Base-by-base conservation (phyloP, 106 monocot genomes). In the Allium cepa region DNA sequence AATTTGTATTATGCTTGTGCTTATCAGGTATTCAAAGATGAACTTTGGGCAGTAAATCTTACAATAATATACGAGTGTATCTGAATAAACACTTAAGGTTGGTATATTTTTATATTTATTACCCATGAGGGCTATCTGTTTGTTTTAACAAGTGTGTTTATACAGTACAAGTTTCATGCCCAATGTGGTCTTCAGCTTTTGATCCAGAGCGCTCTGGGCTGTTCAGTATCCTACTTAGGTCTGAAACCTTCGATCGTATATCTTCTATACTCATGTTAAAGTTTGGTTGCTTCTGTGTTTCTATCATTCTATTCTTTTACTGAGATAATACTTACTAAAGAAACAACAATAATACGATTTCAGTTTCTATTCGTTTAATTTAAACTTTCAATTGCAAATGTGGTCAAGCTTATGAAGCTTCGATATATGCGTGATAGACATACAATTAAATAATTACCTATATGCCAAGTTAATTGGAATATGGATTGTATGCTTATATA, bases 1-100 rank as follows among this genome's bases (percentile, higher is more conserved):
- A 53, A 50, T 66, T 18, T 50, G 7, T 66, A 10, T 17, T 0
- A 8, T 67, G 15, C 68, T 47, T 14, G 36, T 75, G 18, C 55
- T 13, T 57, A 55, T 50, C 78, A 90, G 85, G 74, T 90, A 89
- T 57, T 89, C 90, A 8, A 86, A 86, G 64, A 90, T 90, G 90
- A 90, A 83, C 70, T 90, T 90, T 79, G 90, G 86, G 57, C 88
- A 92, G 62, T 88, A 73, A 88, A 77, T 64, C 68, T 52, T 72
- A 69, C 76, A 71, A 49, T 50, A 70, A 57, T 69, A 56, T 59
- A 60, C 71, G 64, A 71, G 67, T 72, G 59, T 66, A 62, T 78
- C 65, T 70, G 53, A 80, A 79, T 82, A 82, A 80, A 73, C 76
- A 74, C 13, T 71, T 57, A 17, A 36, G 59, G 27, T 60, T 26